These are phyloP conservation scores for Solanum virginianum DNA, from an alignment of 257 asterid genomes.

Conservation along the genomic window DNA sequence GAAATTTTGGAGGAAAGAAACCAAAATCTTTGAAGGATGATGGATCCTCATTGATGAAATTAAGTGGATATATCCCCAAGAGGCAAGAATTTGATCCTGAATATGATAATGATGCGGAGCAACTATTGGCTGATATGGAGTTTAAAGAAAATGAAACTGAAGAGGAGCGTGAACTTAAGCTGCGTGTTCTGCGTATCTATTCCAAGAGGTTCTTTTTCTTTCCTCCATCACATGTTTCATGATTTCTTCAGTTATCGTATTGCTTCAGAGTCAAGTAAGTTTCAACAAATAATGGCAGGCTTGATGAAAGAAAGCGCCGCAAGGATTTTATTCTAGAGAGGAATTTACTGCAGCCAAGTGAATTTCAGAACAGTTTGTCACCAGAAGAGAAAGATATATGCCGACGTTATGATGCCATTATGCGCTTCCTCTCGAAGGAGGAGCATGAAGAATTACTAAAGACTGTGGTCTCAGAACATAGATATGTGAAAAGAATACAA, in stretches of 20 bases:
- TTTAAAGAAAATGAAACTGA: conserved; percentile 75
- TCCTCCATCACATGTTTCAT: neutral
- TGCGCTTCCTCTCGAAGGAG: conserved; percentile 74
- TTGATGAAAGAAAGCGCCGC: conserved; percentile 78
- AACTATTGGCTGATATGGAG: conserved; percentile 80
- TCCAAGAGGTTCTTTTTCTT: conserved; percentile 41
- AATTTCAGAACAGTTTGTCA: conserved; percentile 36
- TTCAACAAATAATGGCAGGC: conserved; percentile 34
- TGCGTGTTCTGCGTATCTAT: conserved; percentile 64
- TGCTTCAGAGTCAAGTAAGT: neutral
- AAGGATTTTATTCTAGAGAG: conserved; percentile 69
- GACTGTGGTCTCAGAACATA: conserved; percentile 35
- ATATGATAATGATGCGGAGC: conserved; percentile 89
- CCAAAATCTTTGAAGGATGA: conserved; percentile 40
- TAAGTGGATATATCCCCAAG: conserved; percentile 65
- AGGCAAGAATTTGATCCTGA: conserved; percentile 80
- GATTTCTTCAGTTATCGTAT: neutral
- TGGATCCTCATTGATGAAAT: conserved; percentile 50
- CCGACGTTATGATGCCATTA: conserved; percentile 46
- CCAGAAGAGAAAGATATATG: conserved; percentile 60
- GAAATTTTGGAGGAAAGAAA: conserved; percentile 52
- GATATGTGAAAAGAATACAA: conserved; percentile 51
- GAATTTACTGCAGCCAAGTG: conserved; percentile 49
- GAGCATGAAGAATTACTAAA: conserved; percentile 60
- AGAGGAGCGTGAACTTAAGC: conserved; percentile 62